phyloP scores from a whole-genome alignment of 345 rosid genomes.

The Salix viminalis region DNA sequence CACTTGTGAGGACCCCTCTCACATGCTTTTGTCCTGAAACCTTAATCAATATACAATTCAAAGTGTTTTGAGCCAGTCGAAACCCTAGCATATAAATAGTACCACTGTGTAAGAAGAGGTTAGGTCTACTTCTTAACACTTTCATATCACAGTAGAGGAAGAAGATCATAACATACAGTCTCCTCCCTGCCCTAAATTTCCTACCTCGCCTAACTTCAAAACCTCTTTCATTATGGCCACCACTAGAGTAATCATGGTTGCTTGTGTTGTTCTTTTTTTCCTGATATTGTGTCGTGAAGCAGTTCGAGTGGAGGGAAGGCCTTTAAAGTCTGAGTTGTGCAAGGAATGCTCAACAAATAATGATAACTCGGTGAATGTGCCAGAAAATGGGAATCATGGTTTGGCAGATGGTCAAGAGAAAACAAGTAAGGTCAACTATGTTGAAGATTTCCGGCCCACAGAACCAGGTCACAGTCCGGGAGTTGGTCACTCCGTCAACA shows the following conservation, averaged over 20 bases:
- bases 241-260: not conserved
- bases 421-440: slow-evolving; percentile 16
- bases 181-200: not conserved
- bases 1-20: slow-evolving; percentile 18
- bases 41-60: not conserved
- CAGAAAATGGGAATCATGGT: not conserved
- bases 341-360: slow-evolving; percentile 12
- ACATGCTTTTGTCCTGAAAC: slow-evolving; percentile 27
- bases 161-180: not conserved
- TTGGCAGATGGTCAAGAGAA: slow-evolving; percentile 8
- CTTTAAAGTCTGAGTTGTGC: slow-evolving; percentile 22
- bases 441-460: slow-evolving; percentile 37
- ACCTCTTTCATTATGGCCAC: slow-evolving; percentile 21
- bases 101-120: slow-evolving; percentile 1
- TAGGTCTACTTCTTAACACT: not conserved
- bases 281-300: slow-evolving; percentile 29
- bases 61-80: not conserved
- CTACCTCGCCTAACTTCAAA: not conserved
- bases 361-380: slow-evolving; percentile 1
- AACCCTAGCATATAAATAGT: not conserved
- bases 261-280: slow-evolving; percentile 21
- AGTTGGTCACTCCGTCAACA: slow-evolving; percentile 40
- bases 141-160: not conserved
- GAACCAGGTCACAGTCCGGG: slow-evolving; percentile 46
- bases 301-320: slow-evolving; percentile 32